Conservation (phyloP, 2,329 filamentous ascomycete species). For the Sporothrix phasma region DNA sequence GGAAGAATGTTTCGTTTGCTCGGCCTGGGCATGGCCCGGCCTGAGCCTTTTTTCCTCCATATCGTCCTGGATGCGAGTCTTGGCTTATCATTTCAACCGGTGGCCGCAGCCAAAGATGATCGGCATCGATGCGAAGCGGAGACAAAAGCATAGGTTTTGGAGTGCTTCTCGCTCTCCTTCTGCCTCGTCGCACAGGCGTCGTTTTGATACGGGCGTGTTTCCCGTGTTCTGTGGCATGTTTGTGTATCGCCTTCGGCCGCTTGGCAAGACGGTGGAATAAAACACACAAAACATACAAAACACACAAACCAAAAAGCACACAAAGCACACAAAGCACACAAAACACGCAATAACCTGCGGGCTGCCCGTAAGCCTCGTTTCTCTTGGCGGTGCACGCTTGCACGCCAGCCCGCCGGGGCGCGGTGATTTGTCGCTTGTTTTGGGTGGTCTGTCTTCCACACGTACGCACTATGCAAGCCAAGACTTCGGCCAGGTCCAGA, state of each 20-base stretch:
- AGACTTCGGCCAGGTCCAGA: background rate
- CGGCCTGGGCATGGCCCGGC: background rate
- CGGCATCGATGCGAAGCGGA: background rate
- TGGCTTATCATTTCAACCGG: background rate
- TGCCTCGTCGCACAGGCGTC: background rate
- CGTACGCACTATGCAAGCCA: background rate
- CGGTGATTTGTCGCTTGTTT: background rate
- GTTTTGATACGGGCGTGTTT: background rate
- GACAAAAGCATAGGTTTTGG: too few relatives aligned
- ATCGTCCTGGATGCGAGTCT: background rate
- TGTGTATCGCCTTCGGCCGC: constrained; percentile 6
- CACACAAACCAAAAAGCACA: background rate
- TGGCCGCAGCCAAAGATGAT: background rate
- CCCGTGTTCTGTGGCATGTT: background rate
- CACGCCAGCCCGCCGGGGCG: background rate
- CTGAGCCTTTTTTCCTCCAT: background rate
- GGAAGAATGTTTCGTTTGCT: background rate
- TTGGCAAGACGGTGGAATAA: background rate
- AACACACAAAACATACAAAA: background rate
- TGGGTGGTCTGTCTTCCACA: too few relatives aligned
- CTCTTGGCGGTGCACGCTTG: constrained; percentile 1
- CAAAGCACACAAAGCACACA: background rate
- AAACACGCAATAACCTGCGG: background rate
- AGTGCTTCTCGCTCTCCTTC: background rate
- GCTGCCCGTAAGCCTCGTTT: background rate